Percentiles rank a stretch among this genome's conserved stretches.
These are phyloP conservation scores for Dictyostelium capitatum DNA, from an alignment of 78 protist genomes.

Conservation along the genomic window DNA sequence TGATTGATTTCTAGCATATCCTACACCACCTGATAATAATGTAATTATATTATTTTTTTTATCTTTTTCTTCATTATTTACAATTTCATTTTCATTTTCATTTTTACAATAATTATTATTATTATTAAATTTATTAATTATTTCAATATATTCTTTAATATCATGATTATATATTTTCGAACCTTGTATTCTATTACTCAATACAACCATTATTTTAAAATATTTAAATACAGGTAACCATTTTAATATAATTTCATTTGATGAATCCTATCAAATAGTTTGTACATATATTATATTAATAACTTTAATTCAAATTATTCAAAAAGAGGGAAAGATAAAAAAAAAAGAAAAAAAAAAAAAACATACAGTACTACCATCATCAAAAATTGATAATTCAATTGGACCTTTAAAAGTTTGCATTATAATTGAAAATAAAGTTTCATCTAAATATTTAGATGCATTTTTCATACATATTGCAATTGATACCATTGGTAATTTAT, in stretches of 20 bases:
- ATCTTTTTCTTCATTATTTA: background rate
- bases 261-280: constrained; percentile 34
- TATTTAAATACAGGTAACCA: constrained; percentile 40
- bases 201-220: constrained; percentile 12
- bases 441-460: constrained; percentile 39
- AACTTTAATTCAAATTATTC: background rate
- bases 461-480: constrained; percentile 73
- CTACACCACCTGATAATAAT: constrained; percentile 50
- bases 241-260: constrained; percentile 17
- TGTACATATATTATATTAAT: background rate
- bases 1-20: constrained; percentile 68
- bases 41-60: background rate
- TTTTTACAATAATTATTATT: no score
- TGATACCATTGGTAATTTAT: constrained; percentile 41
- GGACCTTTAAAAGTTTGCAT: constrained; percentile 69
- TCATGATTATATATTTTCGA: background rate
- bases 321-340: background rate
- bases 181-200: background rate
- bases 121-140: background rate
- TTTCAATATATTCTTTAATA: constrained; percentile 38
- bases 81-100: no score
- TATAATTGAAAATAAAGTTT: constrained; percentile 39
- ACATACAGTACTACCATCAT: constrained; percentile 73
- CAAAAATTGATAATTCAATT: constrained; percentile 55
- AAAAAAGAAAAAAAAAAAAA: background rate